Base-by-base conservation (phyloP, 176 grass and related monocot species). In the Eragrostis nindensis region DNA sequence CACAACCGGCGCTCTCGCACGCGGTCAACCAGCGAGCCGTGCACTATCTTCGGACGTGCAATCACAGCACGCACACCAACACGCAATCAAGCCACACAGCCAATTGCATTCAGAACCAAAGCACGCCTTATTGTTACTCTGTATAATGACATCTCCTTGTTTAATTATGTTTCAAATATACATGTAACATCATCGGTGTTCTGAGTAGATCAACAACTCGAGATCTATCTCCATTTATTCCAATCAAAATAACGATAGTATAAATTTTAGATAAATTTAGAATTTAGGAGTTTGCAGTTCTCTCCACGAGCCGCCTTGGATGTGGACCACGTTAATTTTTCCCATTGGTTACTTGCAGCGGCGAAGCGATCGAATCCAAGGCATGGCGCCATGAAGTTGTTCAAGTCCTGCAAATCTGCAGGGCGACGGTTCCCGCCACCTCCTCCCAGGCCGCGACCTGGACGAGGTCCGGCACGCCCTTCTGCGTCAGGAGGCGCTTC, bases 361-460 rank as follows among this genome's bases (percentile, higher is more conserved):
- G 1, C 5, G 43, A 47, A 19, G 3, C 13, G 0, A 61, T 18
- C 78, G 39, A 67, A 36, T 56, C 55, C 56, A 5, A 2, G 38
- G 11, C 69, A 18, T 41, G 29, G 21, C 24, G 18, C 8, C 38
- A 39, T 3, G 18, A 1, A 47, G 38, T 21, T 11, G 17, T 13
- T 71, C 82, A 98, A 8, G 94, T 91, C 70, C 90, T 90, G 87
- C 88, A 95, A 78, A 98, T 98, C 82, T 95, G 95, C 54, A 98
- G 92, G 17, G 92, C 66, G 75, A 86, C 77, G 8, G 61, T 61
- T 25, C 80, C 92, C 24, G 84, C 75, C 44, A 92, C 67, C 64
- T 98, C 95, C 66, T 93, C 95, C 77, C 86, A 89, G n/a, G 88
- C 83, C 10, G 74, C 84, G 67, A 93, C 74, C 81, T 95, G 90